Percentiles rank a stretch among this genome's conserved stretches.
phyloP scores from a whole-genome alignment of 768 basidiomycete genomes.

The Boletus reticuloceps region DNA sequence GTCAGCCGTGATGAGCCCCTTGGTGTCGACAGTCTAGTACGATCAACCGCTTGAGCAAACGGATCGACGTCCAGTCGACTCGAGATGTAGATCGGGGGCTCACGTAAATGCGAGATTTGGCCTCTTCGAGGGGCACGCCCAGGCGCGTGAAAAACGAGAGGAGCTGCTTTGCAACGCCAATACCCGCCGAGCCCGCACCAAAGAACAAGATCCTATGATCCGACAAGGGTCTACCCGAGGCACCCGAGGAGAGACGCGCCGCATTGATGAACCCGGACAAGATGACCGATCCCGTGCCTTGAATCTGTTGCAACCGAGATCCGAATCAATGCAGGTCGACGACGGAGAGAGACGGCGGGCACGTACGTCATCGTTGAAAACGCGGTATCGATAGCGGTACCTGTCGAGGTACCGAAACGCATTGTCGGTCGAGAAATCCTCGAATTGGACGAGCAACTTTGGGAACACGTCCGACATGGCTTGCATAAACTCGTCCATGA shows the following conservation, averaged over 20 bases:
- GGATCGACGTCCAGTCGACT: background rate
- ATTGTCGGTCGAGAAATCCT: conserved; percentile 76
- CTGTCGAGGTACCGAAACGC: conserved; percentile 71
- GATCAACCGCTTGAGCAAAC: conserved; percentile 10
- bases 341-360: background rate
- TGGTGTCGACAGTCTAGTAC: conserved; percentile 66
- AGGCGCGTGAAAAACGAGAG: conserved; percentile 48
- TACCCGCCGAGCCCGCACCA: conserved; percentile 53
- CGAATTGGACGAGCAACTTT: conserved; percentile 67
- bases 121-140: conserved; percentile 65
- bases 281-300: conserved; percentile 75
- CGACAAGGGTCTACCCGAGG: conserved; percentile 38
- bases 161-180: conserved; percentile 52
- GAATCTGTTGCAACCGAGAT: conserved; percentile 41
- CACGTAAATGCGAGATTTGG: conserved; percentile 65
- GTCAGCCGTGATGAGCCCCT: conserved; percentile 71
- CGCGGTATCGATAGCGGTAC: conserved; percentile 55
- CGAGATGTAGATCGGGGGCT: conserved; percentile 16
- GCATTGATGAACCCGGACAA: conserved; percentile 76
- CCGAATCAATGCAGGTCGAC: background rate
- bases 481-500: conserved; percentile 76
- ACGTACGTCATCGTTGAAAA: conserved; percentile 75
- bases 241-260: conserved; percentile 54
- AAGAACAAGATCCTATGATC: conserved; percentile 59
- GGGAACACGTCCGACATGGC: conserved; percentile 67